Conservation (phyloP, 169 alveolate genomes). For the Plasmodium blacklocki region DNA sequence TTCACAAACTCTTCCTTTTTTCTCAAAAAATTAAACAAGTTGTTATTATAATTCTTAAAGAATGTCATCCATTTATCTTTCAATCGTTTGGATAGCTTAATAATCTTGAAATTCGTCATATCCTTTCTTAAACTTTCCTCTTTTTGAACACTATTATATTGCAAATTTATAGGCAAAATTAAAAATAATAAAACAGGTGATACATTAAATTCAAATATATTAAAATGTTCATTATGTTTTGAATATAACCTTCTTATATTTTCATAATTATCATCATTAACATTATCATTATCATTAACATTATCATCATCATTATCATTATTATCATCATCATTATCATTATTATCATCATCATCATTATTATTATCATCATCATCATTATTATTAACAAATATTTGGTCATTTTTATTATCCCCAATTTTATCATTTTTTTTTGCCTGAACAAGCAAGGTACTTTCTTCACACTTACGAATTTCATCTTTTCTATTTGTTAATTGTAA, state of each 20-base stretch:
- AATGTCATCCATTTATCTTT: conserved; percentile 57
- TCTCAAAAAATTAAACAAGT: conserved; percentile 19
- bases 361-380: background rate
- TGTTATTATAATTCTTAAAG: conserved; percentile 55
- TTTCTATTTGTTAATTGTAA: background rate
- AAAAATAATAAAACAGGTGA: conserved; percentile 71
- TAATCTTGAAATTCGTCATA: conserved; percentile 33
- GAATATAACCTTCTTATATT: background rate
- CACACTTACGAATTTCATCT: background rate
- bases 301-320: background rate
- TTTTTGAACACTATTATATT: conserved; percentile 38
- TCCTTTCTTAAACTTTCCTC: conserved; percentile 2
- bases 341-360: background rate
- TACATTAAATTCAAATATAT: conserved; percentile 58
- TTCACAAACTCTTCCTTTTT: conserved; percentile 5
- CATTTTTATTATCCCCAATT: background rate
- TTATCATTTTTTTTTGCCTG: background rate
- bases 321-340: background rate
- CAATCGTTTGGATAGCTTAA: conserved; percentile 20
- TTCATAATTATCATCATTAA: background rate
- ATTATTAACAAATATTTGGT: background rate
- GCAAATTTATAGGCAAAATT: conserved; percentile 48
- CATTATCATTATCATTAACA: background rate
- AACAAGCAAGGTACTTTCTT: too few species aligned
- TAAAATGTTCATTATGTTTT: background rate